Base-by-base conservation (phyloP, 139 green algal species). In the Micractinium sp. region DNA sequence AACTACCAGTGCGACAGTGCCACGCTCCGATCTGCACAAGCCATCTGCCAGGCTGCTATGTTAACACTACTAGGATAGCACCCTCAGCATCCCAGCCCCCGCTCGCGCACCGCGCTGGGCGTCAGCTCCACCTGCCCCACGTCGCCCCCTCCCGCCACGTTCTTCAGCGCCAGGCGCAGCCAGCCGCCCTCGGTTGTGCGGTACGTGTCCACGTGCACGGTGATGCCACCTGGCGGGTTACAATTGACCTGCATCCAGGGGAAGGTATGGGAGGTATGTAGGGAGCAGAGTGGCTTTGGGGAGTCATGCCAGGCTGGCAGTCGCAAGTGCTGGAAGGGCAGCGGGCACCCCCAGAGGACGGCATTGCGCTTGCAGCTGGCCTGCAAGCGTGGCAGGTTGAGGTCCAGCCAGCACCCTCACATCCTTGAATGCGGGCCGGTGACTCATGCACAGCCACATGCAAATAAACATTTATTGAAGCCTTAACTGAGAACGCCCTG, bases 61-160 rank as follows among this genome's bases (percentile, higher is more conserved):
- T n/a, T n/a, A n/a, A n/a, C n/a, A n/a, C n/a, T n/a, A n/a, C n/a
- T n/a, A n/a, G n/a, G n/a, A n/a, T n/a, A n/a, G n/a, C n/a, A n/a
- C n/a, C n/a, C 20, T 3, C 63, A 73, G 7, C 14, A 73, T 29
- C 63, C 63, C 63, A 53, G 38, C 71, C 67, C 22, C 67, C 31
- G 2, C 25, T 33, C 23, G 31, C 74, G 29, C 35, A 80, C 74
- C 15, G 74, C 22, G 77, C 63, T 71, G 63, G 20, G 20, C 20
- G 63, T 71, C 2, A 71, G 63, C 63, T 71, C 63, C 63, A 71
- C 63, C 2, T 27, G 20, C 63, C 22, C 63, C 25, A 93, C 82
- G 19, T 86, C 69, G 15, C 85, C 89, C 39, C 79, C n/a, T 15
- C 91, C 89, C 1, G 91, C 89, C 66, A 93, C 89, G 14, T 87